Conservation (phyloP, 805 yeast genomes). For the Wickerhamiella vanderwaltii region DNA sequence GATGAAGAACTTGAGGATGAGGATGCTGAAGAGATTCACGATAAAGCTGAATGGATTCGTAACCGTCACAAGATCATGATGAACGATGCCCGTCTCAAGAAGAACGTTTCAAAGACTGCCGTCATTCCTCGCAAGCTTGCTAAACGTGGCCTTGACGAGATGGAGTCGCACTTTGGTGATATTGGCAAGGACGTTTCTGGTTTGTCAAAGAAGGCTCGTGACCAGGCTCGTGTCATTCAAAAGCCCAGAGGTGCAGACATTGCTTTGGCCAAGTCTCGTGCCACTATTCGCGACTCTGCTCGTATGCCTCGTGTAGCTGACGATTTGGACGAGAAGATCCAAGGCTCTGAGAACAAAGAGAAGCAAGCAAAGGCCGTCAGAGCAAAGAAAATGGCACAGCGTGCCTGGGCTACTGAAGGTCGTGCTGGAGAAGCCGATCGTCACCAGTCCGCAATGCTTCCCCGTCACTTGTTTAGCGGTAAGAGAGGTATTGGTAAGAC, state of each 20-base stretch:
- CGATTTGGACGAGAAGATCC: constrained; percentile 54
- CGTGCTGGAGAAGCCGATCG: constrained; percentile 95
- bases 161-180: constrained; percentile 82
- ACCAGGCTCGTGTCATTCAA: constrained; percentile 21
- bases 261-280: constrained; percentile 43
- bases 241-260: constrained; percentile 64
- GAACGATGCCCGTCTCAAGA: constrained; percentile 74
- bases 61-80: constrained; percentile 90
- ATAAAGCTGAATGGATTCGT: constrained; percentile 92
- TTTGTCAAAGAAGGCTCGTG: constrained; percentile 42
- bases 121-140: constrained; percentile 84
- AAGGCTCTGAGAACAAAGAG: constrained; percentile 32
- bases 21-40: constrained; percentile 54
- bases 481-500: constrained; percentile 93
- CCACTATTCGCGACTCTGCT: constrained; percentile 29
- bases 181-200: constrained; percentile 78
- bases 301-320: constrained; percentile 47
- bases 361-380: constrained; percentile 75
- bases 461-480: constrained; percentile 92
- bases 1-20: constrained; percentile 59
- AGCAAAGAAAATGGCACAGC: constrained; percentile 77
- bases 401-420: constrained; percentile 85
- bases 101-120: constrained; percentile 74
- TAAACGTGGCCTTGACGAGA: constrained; percentile 45
- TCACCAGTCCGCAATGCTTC: constrained; percentile 69